Percentiles rank a stretch among this genome's conserved stretches.
Evolutionary conservation across 2,329 filamentous ascomycete species (phyloP).

Genomic region (Alternaria triticina): DNA sequence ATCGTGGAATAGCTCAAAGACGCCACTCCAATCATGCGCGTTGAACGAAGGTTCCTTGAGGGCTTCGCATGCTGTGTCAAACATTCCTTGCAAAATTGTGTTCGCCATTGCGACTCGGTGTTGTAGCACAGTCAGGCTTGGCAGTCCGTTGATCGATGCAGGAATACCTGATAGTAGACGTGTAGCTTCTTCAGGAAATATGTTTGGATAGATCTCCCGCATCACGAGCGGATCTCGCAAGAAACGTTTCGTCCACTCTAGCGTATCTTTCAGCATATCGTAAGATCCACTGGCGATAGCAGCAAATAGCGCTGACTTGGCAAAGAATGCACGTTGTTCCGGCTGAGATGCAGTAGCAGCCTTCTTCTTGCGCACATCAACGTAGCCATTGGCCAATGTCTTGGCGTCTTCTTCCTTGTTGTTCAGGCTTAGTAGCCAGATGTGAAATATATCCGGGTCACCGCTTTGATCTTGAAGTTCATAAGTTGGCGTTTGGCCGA

Average conservation of each 20-base stretch:
- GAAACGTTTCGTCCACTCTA: slow-evolving; percentile 47
- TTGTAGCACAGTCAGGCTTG: slow-evolving; percentile 8
- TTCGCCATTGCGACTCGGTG: slow-evolving; percentile 37
- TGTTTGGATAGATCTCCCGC: not conserved
- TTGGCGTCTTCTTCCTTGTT: slow-evolving; percentile 16
- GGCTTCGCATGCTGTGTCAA: slow-evolving; percentile 38
- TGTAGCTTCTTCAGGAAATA: not conserved
- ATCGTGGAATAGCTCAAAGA: slow-evolving; percentile 23
- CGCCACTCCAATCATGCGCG: slow-evolving; percentile 32
- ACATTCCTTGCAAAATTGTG: slow-evolving; percentile 30
- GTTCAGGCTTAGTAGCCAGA: slow-evolving; percentile 16
- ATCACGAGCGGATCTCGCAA: slow-evolving; percentile 41
- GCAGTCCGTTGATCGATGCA: not conserved
- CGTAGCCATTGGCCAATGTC: slow-evolving; percentile 5
- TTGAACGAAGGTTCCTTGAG: slow-evolving; percentile 44
- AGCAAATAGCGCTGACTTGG: slow-evolving; percentile 33
- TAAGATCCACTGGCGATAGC: slow-evolving; percentile 44
- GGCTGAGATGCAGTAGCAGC: slow-evolving; percentile 32
- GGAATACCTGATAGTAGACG: slow-evolving; percentile 11
- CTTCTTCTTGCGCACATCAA: slow-evolving; percentile 30
- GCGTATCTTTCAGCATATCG: slow-evolving; percentile 33
- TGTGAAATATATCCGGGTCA: slow-evolving; percentile 25
- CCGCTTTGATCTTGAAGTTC: not conserved
- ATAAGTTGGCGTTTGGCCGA: not conserved
- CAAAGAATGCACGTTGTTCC: slow-evolving; percentile 36